These are phyloP conservation scores for Erythrophleum fordii DNA, from an alignment of 306 rosid genomes.

Conservation along the genomic window DNA sequence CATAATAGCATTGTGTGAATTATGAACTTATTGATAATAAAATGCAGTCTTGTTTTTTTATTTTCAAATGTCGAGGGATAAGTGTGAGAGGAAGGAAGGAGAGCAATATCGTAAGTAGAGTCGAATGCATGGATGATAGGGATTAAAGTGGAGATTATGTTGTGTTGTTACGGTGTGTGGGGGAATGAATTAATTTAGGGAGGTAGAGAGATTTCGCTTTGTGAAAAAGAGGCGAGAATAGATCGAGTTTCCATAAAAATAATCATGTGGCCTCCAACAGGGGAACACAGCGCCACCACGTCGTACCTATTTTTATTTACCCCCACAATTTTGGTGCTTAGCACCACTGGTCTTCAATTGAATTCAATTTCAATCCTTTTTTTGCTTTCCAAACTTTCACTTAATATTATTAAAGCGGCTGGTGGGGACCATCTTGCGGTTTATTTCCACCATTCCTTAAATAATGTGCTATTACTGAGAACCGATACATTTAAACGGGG, in stretches of 20 bases:
- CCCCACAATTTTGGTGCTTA: background rate
- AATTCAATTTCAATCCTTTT: background rate
- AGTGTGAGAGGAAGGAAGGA: too few species aligned
- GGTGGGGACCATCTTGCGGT: conserved; percentile 30
- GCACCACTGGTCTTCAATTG: too few species aligned
- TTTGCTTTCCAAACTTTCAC: too few species aligned
- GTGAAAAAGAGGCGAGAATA: conserved; percentile 60
- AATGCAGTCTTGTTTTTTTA: background rate
- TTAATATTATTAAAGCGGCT: too few species aligned
- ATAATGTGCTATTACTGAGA: conserved; percentile 31
- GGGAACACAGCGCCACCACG: conserved; percentile 87
- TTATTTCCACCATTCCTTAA: conserved; percentile 28
- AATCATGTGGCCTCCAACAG: conserved; percentile 48
- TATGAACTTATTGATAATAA: background rate
- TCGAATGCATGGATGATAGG: background rate
- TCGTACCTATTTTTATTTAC: conserved; percentile 43
- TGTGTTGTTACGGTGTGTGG: too few species aligned
- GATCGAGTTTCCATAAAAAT: conserved; percentile 45
- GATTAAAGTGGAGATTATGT: background rate
- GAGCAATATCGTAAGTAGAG: background rate
- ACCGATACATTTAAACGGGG: too few species aligned
- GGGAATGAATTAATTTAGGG: conserved; percentile 8
- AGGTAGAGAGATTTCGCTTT: conserved; percentile 58
- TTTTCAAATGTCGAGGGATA: too few species aligned
- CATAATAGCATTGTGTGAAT: too few species aligned